Base-by-base conservation (phyloP, 371 early-diverging fungal genomes). In the Smittium mucronatum region DNA sequence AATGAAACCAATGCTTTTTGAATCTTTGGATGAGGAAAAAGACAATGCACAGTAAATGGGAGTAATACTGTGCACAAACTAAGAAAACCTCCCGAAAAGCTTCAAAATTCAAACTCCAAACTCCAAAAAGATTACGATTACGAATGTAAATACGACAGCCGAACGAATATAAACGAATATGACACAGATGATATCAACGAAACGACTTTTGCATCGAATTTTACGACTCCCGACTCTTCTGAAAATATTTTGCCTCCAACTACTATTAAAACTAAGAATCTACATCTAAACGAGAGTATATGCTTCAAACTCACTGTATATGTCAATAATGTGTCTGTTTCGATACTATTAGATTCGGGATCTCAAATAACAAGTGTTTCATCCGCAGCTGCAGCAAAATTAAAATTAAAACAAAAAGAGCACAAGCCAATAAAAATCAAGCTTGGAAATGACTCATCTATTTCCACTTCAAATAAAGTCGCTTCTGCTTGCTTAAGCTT, bases 81-180 rank as follows among this genome's bases (percentile, higher is more conserved):
- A 61, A 61, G 31, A 61, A 61, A 61, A 61, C 63, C 63, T 30
- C 63, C 63, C 63, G 63, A 61, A 5, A 61, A 61, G 33, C 63
- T 26, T 47, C 47, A 47, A 47, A 47, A 5, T 47, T 47, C 47
- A 47, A 47, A 47, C 47, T 11, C 47, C 47, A 47, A 47, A 47
- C 47, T 47, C 47, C 47, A 47, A 47, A 47, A 47, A 5, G 47
- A 47, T 47, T 47, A 47, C 47, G 47, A 47, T 47, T 47, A 47
- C 47, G 47, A 47, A 47, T 47, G 47, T 21, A 47, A 47, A 47
- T 47, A 47, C 47, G 47, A 47, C 47, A 47, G 21, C 47, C 47
- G 47, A 47, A 47, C 47, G 47, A 47, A 47, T 47, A 47, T 47
- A 47, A 47, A 47, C 47, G 47, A 47, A 47, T 47, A 47, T 47